These are phyloP conservation scores for Zymoseptoria crescenta DNA, from an alignment of 2,329 filamentous ascomycete species.

Conservation along the genomic window DNA sequence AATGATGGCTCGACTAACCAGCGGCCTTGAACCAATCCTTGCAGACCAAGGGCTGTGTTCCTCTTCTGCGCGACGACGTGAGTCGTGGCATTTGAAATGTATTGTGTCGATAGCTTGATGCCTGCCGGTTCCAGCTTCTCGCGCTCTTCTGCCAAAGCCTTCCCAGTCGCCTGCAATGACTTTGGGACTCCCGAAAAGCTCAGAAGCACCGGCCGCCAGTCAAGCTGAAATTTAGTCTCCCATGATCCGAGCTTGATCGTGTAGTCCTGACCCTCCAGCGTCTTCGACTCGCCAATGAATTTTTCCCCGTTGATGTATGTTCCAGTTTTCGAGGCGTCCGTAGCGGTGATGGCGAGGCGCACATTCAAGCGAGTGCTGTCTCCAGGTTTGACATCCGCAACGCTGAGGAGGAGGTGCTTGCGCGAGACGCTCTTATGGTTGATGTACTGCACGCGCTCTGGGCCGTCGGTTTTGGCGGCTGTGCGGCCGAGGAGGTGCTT, in stretches of 20 bases:
- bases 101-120: conserved; percentile 74
- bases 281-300: conserved; percentile 26
- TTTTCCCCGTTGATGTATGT: conserved; percentile 61
- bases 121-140: conserved; percentile 72
- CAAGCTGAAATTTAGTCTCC: conserved; percentile 39
- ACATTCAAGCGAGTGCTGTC: conserved; percentile 52
- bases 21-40: conserved; percentile 74
- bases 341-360: conserved; percentile 63
- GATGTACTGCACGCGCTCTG: conserved; percentile 53
- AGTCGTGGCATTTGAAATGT: conserved; percentile 63
- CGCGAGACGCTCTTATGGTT: conserved; percentile 77
- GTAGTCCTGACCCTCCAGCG: conserved; percentile 46
- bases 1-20: conserved; percentile 68
- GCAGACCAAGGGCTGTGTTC: conserved; percentile 79
- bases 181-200: conserved; percentile 70
- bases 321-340: conserved; percentile 79
- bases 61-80: conserved; percentile 84
- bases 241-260: conserved; percentile 63
- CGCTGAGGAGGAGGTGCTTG: conserved; percentile 73
- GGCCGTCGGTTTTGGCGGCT: conserved; percentile 41
- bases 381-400: conserved; percentile 56
- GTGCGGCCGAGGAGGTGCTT: conserved; percentile 55
- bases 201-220: conserved; percentile 73
- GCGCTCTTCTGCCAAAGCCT: conserved; percentile 56
- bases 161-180: conserved; percentile 34